These are phyloP conservation scores for Mycena albidolilacea DNA, from an alignment of 768 basidiomycete species.

Conservation along the genomic window DNA sequence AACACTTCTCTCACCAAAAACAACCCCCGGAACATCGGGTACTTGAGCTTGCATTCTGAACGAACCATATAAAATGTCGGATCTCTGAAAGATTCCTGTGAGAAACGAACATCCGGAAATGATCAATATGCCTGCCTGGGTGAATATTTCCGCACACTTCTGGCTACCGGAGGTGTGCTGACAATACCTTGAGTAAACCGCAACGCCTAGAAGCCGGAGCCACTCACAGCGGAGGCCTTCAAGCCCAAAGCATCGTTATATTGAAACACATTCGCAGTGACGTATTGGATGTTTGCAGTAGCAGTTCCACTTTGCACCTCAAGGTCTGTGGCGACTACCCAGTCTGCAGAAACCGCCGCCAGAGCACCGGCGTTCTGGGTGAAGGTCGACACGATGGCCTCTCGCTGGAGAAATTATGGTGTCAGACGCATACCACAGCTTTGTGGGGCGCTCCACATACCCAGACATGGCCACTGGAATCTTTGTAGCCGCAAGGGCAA, in stretches of 20 bases:
- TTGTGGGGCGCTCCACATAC: neutral
- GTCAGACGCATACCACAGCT: neutral
- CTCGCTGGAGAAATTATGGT: constrained; percentile 12
- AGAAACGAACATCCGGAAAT: neutral
- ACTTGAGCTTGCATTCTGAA: constrained; percentile 40
- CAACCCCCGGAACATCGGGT: constrained; percentile 36
- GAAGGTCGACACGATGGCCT: constrained; percentile 34
- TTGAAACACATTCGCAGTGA: constrained; percentile 27
- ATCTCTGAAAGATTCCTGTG: neutral
- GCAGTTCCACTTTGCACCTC: constrained; percentile 24
- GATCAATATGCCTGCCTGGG: neutral
- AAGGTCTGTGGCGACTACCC: constrained; percentile 33
- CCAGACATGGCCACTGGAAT: constrained; percentile 38
- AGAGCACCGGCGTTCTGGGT: constrained; percentile 35
- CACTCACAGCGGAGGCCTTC: constrained; percentile 36
- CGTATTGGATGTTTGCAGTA: constrained; percentile 36
- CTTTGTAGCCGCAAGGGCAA: constrained; percentile 38
- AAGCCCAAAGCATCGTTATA: constrained; percentile 32
- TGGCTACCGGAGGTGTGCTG: constrained; percentile 28
- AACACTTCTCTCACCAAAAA: constrained; percentile 29
- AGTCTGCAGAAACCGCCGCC: constrained; percentile 33
- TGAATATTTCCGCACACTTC: constrained; percentile 38
- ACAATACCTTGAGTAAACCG: neutral
- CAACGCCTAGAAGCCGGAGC: neutral
- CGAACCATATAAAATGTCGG: constrained; percentile 34